phyloP scores from a whole-genome alignment of 176 grass and related monocot genomes.

The Carex cristatella region DNA sequence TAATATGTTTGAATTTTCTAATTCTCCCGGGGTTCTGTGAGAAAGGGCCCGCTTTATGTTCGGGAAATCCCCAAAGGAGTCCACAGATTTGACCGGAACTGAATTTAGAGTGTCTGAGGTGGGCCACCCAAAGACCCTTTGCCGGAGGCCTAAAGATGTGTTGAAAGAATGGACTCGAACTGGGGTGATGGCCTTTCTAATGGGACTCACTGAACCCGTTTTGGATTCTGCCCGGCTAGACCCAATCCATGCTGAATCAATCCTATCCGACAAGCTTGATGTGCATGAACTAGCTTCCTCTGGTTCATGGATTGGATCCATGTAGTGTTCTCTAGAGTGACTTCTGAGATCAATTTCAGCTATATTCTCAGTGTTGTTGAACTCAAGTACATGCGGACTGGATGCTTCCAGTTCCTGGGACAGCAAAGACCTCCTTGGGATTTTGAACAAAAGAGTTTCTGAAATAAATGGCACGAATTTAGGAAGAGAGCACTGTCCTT shows the following conservation, averaged over 20 bases:
- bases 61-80: slow-evolving; percentile 49
- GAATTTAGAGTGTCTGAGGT: slow-evolving; percentile 43
- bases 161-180: slow-evolving; percentile 85
- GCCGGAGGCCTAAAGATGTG: slow-evolving; percentile 46
- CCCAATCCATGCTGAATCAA: slow-evolving; percentile 88
- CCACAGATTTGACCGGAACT: slow-evolving; percentile 33
- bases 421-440: slow-evolving; percentile 39
- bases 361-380: slow-evolving; percentile 20
- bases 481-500: slow-evolving; percentile 25
- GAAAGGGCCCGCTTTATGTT: slow-evolving; percentile 83
- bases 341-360: slow-evolving; percentile 35
- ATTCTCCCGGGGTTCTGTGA: slow-evolving; percentile 49
- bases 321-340: slow-evolving; percentile 36
- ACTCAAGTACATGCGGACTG: slow-evolving; percentile 6
- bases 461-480: slow-evolving; percentile 17
- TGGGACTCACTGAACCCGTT: slow-evolving; percentile 30
- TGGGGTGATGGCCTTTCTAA: slow-evolving; percentile 41
- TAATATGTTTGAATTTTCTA: slow-evolving; percentile 53
- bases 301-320: slow-evolving; percentile 27
- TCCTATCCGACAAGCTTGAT: slow-evolving; percentile 82
- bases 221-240: slow-evolving; percentile 43
- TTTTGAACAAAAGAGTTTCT: slow-evolving; percentile 33
- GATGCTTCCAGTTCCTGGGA: slow-evolving; percentile 27
- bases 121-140: slow-evolving; percentile 39
- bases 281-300: slow-evolving; percentile 36